phyloP scores from a whole-genome alignment of 139 green algal species.

The Closterium sp. region DNA sequence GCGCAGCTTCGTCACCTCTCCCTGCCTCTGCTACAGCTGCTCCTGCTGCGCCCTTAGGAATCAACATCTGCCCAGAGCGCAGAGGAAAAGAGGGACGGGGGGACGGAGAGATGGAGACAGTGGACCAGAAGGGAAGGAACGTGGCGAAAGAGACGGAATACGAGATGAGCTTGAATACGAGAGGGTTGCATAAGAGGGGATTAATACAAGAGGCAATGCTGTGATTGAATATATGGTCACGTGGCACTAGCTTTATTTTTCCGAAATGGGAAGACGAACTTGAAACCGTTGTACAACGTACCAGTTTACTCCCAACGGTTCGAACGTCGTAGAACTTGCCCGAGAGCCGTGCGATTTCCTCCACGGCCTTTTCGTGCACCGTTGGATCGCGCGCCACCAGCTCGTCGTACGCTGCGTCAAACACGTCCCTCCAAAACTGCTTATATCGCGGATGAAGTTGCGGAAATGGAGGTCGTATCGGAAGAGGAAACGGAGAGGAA shows the following conservation, averaged over 20 bases:
- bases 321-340: not conserved
- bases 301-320: not conserved
- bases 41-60: not conserved
- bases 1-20: not conserved
- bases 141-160: no score
- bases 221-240: no score
- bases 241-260: no score
- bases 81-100: no score
- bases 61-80: not conserved
- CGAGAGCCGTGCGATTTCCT: not conserved
- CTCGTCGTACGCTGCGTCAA: not conserved
- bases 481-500: not conserved
- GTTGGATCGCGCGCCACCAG: not conserved
- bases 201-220: no score
- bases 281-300: not conserved
- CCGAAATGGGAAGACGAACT: no score
- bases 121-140: not conserved
- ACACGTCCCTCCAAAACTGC: not conserved
- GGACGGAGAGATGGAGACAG: not conserved
- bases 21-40: not conserved
- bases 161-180: no score
- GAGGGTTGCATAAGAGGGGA: no score
- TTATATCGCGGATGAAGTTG: not conserved
- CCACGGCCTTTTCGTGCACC: not conserved
- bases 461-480: no score